A percentile compares a stretch with the other conserved stretches of the same genome.
These are phyloP conservation scores for Linum lewisii DNA, from an alignment of 345 rosid genomes.

Conservation along the genomic window DNA sequence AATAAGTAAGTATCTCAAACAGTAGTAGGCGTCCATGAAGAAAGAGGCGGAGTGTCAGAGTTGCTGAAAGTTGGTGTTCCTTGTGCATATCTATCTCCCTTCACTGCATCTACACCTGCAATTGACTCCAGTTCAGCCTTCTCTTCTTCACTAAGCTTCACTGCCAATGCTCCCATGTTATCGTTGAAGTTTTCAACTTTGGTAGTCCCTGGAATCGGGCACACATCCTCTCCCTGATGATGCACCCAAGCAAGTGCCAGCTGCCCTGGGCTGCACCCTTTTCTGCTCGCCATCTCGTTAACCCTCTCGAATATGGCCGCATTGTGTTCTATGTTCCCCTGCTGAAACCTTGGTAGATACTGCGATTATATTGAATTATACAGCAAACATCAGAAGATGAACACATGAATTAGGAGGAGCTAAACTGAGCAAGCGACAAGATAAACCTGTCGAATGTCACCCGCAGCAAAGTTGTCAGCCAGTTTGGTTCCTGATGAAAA, in stretches of 20 bases:
- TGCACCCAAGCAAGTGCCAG: constrained; percentile 66
- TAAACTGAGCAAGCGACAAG: not conserved
- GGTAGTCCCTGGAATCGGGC: constrained; percentile 59
- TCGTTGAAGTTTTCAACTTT: constrained; percentile 46
- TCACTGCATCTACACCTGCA: constrained; percentile 28
- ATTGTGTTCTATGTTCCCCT: constrained; percentile 49
- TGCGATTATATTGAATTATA: constrained; percentile 21
- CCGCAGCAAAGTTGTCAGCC: not conserved
- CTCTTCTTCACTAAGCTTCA: constrained; percentile 46
- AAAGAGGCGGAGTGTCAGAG: constrained; percentile 44
- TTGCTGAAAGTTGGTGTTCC: constrained; percentile 14
- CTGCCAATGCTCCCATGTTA: constrained; percentile 48
- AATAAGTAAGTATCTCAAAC: not conserved
- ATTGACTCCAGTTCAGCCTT: constrained; percentile 46
- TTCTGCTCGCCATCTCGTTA: constrained; percentile 34
- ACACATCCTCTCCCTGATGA: constrained; percentile 52
- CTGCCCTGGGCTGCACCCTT: constrained; percentile 51
- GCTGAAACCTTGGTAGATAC: constrained; percentile 40
- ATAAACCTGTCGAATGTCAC: not conserved
- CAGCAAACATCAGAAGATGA: not conserved
- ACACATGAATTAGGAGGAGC: too few relatives aligned
- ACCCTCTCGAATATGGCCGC: constrained; percentile 30
- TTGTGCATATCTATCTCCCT: constrained; percentile 29
- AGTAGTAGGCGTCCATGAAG: constrained; percentile 31
- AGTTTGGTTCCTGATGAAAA: not conserved